Evolutionary conservation across 345 rosid species (phyloP), one percentile per base, ranked within the genome.

Genomic region (Trapa bicornis): DNA sequence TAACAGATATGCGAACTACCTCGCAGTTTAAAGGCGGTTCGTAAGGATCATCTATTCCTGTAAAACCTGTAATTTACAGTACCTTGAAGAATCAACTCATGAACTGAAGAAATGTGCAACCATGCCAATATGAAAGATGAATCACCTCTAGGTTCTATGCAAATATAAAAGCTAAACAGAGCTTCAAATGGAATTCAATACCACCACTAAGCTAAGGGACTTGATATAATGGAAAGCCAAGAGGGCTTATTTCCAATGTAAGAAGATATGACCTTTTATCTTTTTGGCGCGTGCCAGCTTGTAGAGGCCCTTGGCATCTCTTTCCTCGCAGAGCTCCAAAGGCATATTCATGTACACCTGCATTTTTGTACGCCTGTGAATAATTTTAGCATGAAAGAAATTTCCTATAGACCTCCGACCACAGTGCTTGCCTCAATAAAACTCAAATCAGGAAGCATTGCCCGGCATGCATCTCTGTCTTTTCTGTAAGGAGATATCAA

Each of bases 341-440:
- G 97, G 86, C 86, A 85, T 87, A 78, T 90, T 86, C 98, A 93
- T 88, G 79, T 76, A 90, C 65, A 93, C 98, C 98, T 93, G 74
- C 50, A 57, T 58, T 52, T 22, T 22, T 14, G 65, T 70, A 17
- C 66, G 70, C 47, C 61, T 43, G 22, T 1, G 63, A 33, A 9
- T 32, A 35, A 58, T 58, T 9, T 58, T 9, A 11, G 63, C 63
- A 11, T 2, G 63, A 58, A 58, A 38, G 10, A 58, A 32, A 38
- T 22, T 22, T 22, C 29, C 29, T 8, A 29, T 17, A 17, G 33
- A 33, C 22, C 32, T 37, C 47, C 9, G 7, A 29, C 0, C 42
- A 65, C 45, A 52, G 53, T 62, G 56, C 86, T 79, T 80, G 79
- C 98, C 89, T 93, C 98, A 9, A 93, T 78, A 70, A 93, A 93